Conservation (phyloP, 495 filamentous ascomycete genomes). For the Paragyromitra xinjiangensis region DNA sequence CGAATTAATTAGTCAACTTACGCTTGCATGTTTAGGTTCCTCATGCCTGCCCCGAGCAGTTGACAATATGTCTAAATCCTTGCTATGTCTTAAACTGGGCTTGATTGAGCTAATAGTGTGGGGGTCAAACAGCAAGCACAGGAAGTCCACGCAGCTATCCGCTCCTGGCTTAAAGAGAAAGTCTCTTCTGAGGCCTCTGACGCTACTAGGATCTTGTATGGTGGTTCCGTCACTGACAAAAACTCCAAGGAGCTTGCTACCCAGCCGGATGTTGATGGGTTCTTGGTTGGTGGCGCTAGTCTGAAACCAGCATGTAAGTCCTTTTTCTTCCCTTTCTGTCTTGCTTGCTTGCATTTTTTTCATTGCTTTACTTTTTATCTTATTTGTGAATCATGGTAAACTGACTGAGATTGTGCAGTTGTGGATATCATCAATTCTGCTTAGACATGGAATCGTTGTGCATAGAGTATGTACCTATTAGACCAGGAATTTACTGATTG, state of each 20-base stretch:
- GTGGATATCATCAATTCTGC: slow-evolving; percentile 71
- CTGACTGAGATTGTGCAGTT: slow-evolving; percentile 61
- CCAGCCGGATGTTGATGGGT: slow-evolving; percentile 94
- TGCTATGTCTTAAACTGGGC: background rate
- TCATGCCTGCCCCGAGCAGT: no score
- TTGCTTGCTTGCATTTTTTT: background rate
- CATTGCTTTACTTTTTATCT: slow-evolving; percentile 7
- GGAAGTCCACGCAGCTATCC: slow-evolving; percentile 69
- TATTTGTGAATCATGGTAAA: background rate
- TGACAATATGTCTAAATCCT: background rate
- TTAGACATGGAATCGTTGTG: background rate
- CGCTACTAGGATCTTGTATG: slow-evolving; percentile 83
- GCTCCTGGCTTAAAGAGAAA: slow-evolving; percentile 80
- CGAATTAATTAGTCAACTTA: no score
- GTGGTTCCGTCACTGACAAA: slow-evolving; percentile 95
- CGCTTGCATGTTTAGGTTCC: no score
- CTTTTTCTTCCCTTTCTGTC: background rate
- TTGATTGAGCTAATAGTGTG: slow-evolving; percentile 24
- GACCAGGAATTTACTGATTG: background rate
- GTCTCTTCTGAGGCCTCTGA: slow-evolving; percentile 65
- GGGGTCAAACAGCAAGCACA: slow-evolving; percentile 43
- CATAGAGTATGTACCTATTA: slow-evolving; percentile 3
- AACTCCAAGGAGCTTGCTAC: slow-evolving; percentile 92
- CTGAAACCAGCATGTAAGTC: slow-evolving; percentile 96
- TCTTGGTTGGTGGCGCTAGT: slow-evolving; percentile 96